A percentile compares a stretch with the other conserved stretches of the same genome.
These are phyloP conservation scores for Kalmanozyma brasiliensis DNA, from an alignment of 1,284 basidiomycete species.

Conservation along the genomic window DNA sequence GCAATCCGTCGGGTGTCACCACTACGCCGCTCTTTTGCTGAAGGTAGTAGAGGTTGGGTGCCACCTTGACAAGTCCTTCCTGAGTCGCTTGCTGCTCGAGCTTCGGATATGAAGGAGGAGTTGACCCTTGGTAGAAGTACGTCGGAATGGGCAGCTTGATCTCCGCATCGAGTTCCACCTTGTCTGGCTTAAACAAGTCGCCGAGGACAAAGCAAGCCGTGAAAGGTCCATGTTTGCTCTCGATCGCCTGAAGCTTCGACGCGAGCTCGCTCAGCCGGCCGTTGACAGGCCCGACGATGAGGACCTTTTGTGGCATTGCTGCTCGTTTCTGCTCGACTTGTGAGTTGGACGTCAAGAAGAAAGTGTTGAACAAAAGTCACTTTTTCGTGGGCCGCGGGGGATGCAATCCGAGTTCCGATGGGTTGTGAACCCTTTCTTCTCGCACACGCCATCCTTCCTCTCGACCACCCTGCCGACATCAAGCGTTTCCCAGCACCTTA, in stretches of 20 bases:
- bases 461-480: no score
- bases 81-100: conserved; percentile 7
- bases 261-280: conserved; percentile 81
- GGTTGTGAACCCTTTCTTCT: no score
- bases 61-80: conserved; percentile 22
- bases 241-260: conserved; percentile 83
- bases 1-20: conserved; percentile 18
- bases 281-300: conserved; percentile 86
- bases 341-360: conserved; percentile 1
- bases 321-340: no score
- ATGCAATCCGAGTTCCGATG: no score
- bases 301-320: conserved; percentile 71
- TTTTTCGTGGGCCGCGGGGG: background rate
- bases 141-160: conserved; percentile 84
- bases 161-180: conserved; percentile 72
- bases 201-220: conserved; percentile 86
- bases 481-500: background rate
- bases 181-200: conserved; percentile 82
- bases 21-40: conserved; percentile 52
- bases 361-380: background rate
- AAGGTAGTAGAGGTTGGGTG: conserved; percentile 47
- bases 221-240: conserved; percentile 94
- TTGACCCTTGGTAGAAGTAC: conserved; percentile 88
- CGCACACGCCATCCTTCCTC: no score
- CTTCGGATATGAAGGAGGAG: background rate